These are phyloP conservation scores for Xylaria longipes DNA, from an alignment of 495 filamentous ascomycete genomes.

Conservation along the genomic window DNA sequence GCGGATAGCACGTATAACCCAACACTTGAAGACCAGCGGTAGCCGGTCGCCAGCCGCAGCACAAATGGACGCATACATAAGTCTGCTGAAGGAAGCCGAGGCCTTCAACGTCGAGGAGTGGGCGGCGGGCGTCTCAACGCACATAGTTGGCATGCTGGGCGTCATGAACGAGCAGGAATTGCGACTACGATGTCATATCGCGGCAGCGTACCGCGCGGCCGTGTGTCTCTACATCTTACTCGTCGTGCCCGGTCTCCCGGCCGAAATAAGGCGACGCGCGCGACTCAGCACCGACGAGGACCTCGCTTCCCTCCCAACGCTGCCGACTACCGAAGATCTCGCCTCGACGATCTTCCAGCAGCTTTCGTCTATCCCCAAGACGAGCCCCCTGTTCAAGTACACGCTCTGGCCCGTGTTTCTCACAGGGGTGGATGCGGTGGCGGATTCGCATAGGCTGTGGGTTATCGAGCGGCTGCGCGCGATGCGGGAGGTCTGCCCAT, in stretches of 20 bases:
- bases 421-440: constrained; percentile 57
- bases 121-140: constrained; percentile 43
- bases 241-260: constrained; percentile 33
- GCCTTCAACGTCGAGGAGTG: constrained; percentile 45
- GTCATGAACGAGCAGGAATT: constrained; percentile 41
- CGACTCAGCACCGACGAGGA: constrained; percentile 19
- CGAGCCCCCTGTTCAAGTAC: constrained; percentile 59
- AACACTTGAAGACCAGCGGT: constrained; percentile 21
- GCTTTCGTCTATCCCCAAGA: constrained; percentile 52
- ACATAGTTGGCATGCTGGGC: constrained; percentile 29
- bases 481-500: constrained; percentile 49
- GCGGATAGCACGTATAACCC: constrained; percentile 42
- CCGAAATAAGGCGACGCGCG: constrained; percentile 17
- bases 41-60: constrained; percentile 19
- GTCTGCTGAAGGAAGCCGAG: constrained; percentile 40
- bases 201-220: constrained; percentile 53
- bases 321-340: constrained; percentile 48
- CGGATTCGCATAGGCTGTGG: constrained; percentile 40
- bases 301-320: constrained; percentile 44
- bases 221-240: constrained; percentile 48
- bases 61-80: constrained; percentile 33
- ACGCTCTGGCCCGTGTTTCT: constrained; percentile 65
- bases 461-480: constrained; percentile 45
- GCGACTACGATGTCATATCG: constrained; percentile 47
- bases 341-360: constrained; percentile 51